A percentile compares a stretch with the other conserved stretches of the same genome.
Evolutionary conservation across 169 alveolate genomes (phyloP).

Genomic region (Besnoitia besnoiti): DNA sequence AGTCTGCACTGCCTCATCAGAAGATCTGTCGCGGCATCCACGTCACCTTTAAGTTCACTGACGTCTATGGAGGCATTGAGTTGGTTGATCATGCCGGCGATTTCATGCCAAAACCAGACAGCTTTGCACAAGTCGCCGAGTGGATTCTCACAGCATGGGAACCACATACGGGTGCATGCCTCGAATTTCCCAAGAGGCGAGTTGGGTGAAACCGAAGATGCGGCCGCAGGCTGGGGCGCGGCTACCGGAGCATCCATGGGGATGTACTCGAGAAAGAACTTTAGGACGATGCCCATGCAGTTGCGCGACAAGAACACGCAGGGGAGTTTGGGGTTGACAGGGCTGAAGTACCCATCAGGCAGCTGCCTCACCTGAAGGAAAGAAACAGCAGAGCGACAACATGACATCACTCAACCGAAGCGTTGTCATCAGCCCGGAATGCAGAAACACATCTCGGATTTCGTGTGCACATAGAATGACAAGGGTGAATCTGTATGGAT

Average conservation of each 20-base stretch:
- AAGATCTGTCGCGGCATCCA: constrained; percentile 27
- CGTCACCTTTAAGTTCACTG: background rate
- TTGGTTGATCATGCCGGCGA: background rate
- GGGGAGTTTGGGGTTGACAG: background rate
- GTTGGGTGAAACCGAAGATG: background rate
- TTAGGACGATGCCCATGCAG: constrained; percentile 31
- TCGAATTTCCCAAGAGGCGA: background rate
- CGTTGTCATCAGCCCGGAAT: too few relatives aligned
- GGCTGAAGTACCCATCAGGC: background rate
- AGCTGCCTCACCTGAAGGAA: background rate
- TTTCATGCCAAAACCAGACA: background rate
- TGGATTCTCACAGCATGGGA: background rate
- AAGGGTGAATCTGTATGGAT: too few relatives aligned
- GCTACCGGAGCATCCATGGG: background rate
- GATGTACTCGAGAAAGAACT: background rate
- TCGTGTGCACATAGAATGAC: too few relatives aligned
- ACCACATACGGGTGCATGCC: background rate
- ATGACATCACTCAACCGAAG: too few relatives aligned
- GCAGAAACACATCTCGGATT: too few relatives aligned
- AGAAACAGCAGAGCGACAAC: background rate
- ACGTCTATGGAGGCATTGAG: background rate
- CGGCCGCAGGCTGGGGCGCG: background rate
- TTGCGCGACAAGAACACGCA: background rate
- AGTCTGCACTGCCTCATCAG: background rate
- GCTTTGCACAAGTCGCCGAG: background rate